Conservation (phyloP, 1,139 yeast species). For the Suhomyces taliae region DNA sequence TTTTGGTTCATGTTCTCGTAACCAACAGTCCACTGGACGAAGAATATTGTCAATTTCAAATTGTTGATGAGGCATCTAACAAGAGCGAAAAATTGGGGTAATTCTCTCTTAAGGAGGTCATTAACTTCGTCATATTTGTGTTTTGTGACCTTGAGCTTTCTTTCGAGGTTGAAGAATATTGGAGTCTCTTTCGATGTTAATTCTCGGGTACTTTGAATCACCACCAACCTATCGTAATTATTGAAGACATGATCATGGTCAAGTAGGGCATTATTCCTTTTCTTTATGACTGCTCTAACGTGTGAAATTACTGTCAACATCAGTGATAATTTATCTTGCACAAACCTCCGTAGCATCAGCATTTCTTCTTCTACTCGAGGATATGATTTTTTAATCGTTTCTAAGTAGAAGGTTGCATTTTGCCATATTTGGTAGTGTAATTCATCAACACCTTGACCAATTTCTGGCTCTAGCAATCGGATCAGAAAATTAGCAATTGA, state of each 20-base stretch:
- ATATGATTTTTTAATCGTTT: conserved; percentile 15
- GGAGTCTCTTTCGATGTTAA: conserved; percentile 33
- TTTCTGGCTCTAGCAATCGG: conserved; percentile 4
- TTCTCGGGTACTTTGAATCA: conserved; percentile 22
- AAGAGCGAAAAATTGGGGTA: conserved; percentile 39
- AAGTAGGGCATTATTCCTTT: conserved; percentile 31
- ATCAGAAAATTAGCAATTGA: conserved; percentile 18
- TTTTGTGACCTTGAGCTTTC: conserved; percentile 30
- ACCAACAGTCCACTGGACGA: conserved; percentile 27
- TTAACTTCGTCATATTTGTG: conserved; percentile 32
- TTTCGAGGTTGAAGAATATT: conserved; percentile 29
- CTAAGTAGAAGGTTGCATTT: conserved; percentile 17
- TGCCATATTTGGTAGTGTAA: conserved; percentile 19
- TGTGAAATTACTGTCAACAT: conserved; percentile 19
- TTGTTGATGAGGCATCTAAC: conserved; percentile 25
- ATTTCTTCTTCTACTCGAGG: conserved; percentile 17
- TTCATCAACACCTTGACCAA: conserved; percentile 1
- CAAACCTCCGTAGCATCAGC: conserved; percentile 7
- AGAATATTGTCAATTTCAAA: conserved; percentile 30
- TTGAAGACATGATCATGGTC: conserved; percentile 36
- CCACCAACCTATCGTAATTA: conserved; percentile 24
- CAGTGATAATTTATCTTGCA: conserved; percentile 17
- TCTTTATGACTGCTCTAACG: conserved; percentile 29
- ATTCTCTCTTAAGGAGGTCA: conserved; percentile 33
- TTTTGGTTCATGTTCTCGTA: conserved; percentile 24